Conservation (phyloP, 148 eudicot species). For the Pouteria glomerata region DNA sequence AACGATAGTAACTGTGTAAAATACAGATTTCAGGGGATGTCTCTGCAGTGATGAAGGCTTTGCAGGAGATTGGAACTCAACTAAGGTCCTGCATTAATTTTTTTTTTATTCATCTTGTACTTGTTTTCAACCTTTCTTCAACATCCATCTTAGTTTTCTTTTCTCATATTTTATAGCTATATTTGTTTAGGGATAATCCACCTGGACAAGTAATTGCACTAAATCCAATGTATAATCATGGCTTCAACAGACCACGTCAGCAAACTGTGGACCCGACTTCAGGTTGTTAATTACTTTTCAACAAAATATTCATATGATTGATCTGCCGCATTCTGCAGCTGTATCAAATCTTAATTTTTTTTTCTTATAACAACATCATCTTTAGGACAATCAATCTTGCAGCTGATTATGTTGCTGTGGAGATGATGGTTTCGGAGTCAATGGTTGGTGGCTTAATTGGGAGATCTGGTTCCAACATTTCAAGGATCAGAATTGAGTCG, state of each 20-base stretch:
- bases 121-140: background rate
- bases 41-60: slow-evolving; percentile 68
- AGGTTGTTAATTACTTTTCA: slow-evolving; percentile 39
- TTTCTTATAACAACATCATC: slow-evolving; percentile 25
- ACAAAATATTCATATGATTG: background rate
- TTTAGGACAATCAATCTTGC: slow-evolving; percentile 35
- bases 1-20: slow-evolving; percentile 10
- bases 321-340: slow-evolving; percentile 19
- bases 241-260: slow-evolving; percentile 48
- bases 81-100: slow-evolving; percentile 43
- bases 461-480: slow-evolving; percentile 77
- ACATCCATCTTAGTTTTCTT: background rate
- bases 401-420: slow-evolving; percentile 74
- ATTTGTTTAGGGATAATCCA: slow-evolving; percentile 59
- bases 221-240: slow-evolving; percentile 68
- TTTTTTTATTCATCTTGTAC: background rate
- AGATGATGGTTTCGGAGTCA: slow-evolving; percentile 71
- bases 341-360: slow-evolving; percentile 18
- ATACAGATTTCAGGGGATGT: slow-evolving; percentile 81
- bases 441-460: slow-evolving; percentile 91
- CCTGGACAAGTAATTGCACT: slow-evolving; percentile 82
- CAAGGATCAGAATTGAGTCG: slow-evolving; percentile 79
- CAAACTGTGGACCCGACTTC: slow-evolving; percentile 65
- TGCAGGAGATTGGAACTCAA: slow-evolving; percentile 79
- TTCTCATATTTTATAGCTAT: background rate